phyloP scores from a whole-genome alignment of 2,329 filamentous ascomycete genomes.

The Claviceps pazoutovae region DNA sequence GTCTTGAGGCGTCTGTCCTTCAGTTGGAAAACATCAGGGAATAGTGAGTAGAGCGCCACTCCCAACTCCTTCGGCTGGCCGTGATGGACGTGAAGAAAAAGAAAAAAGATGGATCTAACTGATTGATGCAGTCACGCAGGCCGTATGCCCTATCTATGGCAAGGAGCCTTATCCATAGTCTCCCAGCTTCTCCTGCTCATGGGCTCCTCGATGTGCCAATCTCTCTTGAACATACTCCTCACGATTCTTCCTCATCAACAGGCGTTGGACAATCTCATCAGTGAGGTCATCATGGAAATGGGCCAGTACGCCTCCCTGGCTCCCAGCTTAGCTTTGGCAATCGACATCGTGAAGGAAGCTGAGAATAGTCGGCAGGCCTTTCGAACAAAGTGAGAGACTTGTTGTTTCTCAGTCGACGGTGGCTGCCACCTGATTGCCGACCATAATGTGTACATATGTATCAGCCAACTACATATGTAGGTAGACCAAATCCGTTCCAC shows the following conservation, averaged over 20 bases:
- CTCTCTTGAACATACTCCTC: slow-evolving; percentile 51
- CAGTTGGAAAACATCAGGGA: slow-evolving; percentile 68
- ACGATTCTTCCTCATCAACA: slow-evolving; percentile 41
- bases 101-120: slow-evolving; percentile 2
- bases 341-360: slow-evolving; percentile 69
- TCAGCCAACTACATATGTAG: too few relatives aligned
- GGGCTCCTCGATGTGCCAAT: slow-evolving; percentile 70
- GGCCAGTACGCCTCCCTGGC: slow-evolving; percentile 61
- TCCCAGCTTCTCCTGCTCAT: slow-evolving; percentile 72
- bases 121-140: slow-evolving; percentile 48
- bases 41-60: slow-evolving; percentile 45
- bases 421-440: too few relatives aligned
- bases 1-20: slow-evolving; percentile 64
- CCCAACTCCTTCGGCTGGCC: not conserved
- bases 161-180: slow-evolving; percentile 70
- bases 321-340: slow-evolving; percentile 61
- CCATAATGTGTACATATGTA: too few relatives aligned
- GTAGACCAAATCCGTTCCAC: too few relatives aligned
- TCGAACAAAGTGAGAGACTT: too few relatives aligned
- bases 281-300: slow-evolving; percentile 62
- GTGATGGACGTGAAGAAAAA: slow-evolving; percentile 1
- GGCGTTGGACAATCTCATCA: slow-evolving; percentile 62
- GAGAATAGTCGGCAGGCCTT: slow-evolving; percentile 31
- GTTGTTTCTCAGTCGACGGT: too few relatives aligned
- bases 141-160: slow-evolving; percentile 76